These are phyloP conservation scores for Vitellaria paradoxa DNA, from an alignment of 179 eudicot species.

Conservation along the genomic window DNA sequence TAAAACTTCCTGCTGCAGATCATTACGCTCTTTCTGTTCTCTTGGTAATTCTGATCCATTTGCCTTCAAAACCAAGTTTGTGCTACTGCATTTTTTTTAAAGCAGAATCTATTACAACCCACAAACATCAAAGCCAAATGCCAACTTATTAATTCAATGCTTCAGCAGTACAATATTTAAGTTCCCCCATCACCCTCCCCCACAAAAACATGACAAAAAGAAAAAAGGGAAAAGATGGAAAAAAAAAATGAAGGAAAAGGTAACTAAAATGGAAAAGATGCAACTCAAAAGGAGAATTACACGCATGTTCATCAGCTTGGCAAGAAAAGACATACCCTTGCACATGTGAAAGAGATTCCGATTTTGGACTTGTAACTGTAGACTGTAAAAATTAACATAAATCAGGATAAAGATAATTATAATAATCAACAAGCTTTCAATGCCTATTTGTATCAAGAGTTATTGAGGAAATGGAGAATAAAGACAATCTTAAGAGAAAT, in stretches of 20 bases:
- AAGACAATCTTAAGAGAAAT: neutral
- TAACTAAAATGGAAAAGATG: neutral
- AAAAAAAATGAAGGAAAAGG: no score
- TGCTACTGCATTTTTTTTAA: neutral
- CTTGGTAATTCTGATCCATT: conserved; percentile 10
- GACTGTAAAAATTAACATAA: conserved; percentile 6
- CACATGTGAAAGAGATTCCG: conserved; percentile 7
- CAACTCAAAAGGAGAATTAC: neutral
- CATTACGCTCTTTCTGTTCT: conserved; percentile 15
- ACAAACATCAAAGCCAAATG: neutral
- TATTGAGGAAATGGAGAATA: neutral
- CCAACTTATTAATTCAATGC: neutral
- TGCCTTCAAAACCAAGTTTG: neutral
- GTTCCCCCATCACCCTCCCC: neutral
- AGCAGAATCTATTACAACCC: neutral
- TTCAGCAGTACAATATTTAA: neutral
- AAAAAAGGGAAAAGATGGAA: no score
- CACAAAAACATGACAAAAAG: neutral
- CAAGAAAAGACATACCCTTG: conserved; percentile 4
- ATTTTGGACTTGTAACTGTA: neutral
- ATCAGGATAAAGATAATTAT: neutral
- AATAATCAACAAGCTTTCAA: neutral
- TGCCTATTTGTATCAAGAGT: neutral
- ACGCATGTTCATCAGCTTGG: neutral
- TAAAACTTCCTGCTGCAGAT: conserved; percentile 20